Conservation (phyloP, 2,329 filamentous ascomycete genomes). For the Trichoderma semiorbis region DNA sequence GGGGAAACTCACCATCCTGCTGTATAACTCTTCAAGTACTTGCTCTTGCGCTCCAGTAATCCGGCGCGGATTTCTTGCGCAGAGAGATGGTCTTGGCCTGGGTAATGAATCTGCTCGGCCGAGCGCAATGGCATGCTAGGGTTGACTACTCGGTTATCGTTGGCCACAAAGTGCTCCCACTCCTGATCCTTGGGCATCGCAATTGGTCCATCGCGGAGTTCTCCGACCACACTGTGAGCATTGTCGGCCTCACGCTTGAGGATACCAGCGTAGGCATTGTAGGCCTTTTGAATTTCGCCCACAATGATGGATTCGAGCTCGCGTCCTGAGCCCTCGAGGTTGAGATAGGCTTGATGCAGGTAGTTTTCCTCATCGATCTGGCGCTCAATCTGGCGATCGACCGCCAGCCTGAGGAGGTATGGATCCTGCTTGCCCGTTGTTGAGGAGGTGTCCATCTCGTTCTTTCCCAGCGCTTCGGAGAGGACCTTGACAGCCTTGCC, state of each 20-base stretch:
- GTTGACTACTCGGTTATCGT: conserved; percentile 82
- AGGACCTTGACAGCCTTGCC: conserved; percentile 73
- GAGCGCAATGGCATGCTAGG: conserved; percentile 75
- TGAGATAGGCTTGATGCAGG: conserved; percentile 90
- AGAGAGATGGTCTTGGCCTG: conserved; percentile 80
- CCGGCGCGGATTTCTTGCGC: conserved; percentile 83
- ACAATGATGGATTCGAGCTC: conserved; percentile 96
- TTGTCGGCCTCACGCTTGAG: conserved; percentile 87
- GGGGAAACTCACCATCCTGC: conserved; percentile 91
- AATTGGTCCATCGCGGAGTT: conserved; percentile 78
- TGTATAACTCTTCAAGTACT: conserved; percentile 96
- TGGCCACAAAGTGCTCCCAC: conserved; percentile 78
- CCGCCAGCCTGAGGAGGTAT: conserved; percentile 78
- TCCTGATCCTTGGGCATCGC: conserved; percentile 93
- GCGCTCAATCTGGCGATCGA: conserved; percentile 85
- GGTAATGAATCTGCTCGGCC: conserved; percentile 82
- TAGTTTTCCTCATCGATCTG: conserved; percentile 98
- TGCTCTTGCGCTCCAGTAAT: conserved; percentile 94
- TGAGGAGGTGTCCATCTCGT: conserved; percentile 69
- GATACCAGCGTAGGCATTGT: conserved; percentile 89
- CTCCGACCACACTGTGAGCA: conserved; percentile 72
- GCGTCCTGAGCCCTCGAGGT: conserved; percentile 88
- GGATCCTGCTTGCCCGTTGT: conserved; percentile 87
- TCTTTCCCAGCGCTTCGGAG: conserved; percentile 76
- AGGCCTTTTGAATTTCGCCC: conserved; percentile 95